Evolutionary conservation across 176 grass and related monocot species (phyloP), one percentile per base, ranked within the genome.

Genomic region (Hsuehochloa calcarea): DNA sequence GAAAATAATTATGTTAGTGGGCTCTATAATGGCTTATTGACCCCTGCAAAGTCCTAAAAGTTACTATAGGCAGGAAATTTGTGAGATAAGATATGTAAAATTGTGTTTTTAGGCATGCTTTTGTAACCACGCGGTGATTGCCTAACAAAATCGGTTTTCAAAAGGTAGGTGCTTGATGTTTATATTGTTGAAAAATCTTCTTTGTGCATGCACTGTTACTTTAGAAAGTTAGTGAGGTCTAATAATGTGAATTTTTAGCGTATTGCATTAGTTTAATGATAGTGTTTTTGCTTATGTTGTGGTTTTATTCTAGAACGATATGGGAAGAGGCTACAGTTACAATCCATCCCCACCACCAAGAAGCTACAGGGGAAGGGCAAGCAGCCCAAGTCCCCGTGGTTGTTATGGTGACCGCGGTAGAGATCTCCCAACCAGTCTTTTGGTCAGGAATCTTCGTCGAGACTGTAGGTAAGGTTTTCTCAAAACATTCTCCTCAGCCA

Each of bases 391-490:
- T 12, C 84, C 91, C 1, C 82, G 88, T 74, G 90, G 77, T 54
- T 75, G 89, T 59, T 86, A 92, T 78, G 78, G 62, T 79, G 75
- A 83, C 11, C 89, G 82, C 19, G 86, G 86, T 86, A 89, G 93
- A 89, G 96, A 96, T 82, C 86, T 91, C 13, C 96, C 96, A 34
- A 99, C 96, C 52, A 99, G 96, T 58, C 93, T 99, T 85, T 83
- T 99, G 75, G 96, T 96, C 45, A 84, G 93, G 64, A 96, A 99
- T 84, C 96, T 99, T 58, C 91, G 88, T 16, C 84, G 84, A 5
- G 96, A 96, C 27, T 99, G 96, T 75, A 79, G 89, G 85, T 91
- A 75, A 80, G 72, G 6, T 62, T 75, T 51, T 69, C 3, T 35
- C 19, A 0, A 45, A 84, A 27, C 3, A 74, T 40, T 66, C 31